Conservation (phyloP, 139 green algal species). For the Yamagishiella unicocca region DNA sequence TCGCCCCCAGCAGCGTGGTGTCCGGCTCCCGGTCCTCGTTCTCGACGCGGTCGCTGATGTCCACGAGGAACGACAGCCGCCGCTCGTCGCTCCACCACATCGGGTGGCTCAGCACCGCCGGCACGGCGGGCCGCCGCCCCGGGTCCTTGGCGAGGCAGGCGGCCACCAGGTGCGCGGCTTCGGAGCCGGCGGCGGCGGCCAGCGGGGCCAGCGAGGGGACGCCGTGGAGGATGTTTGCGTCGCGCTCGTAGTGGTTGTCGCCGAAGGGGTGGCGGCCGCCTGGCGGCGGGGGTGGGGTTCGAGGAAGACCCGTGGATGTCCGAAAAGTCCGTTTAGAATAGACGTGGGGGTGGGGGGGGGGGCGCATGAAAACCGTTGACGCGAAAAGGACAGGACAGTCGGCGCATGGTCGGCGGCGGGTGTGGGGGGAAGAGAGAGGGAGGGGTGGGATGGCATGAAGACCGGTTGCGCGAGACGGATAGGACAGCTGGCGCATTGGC, state of each 20-base stretch:
- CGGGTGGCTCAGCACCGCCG: conserved; percentile 86
- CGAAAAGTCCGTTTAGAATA: no score
- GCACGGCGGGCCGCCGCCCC: conserved; percentile 72
- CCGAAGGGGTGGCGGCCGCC: conserved; percentile 94
- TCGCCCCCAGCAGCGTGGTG: conserved; percentile 66
- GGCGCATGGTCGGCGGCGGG: no score
- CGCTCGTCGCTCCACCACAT: conserved; percentile 90
- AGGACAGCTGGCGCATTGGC: no score
- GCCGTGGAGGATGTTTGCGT: conserved; percentile 88
- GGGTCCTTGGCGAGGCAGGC: conserved; percentile 83
- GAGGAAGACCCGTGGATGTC: neutral
- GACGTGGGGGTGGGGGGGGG: no score
- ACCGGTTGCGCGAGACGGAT: no score
- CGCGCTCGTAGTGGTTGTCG: conserved; percentile 82
- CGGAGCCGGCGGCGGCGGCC: neutral
- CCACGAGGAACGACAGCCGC: conserved; percentile 92
- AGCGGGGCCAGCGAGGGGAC: conserved; percentile 62
- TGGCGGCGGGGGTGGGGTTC: neutral
- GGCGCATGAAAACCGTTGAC: no score
- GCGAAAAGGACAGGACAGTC: no score
- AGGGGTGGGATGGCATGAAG: no score
- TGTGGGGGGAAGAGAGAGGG: no score
- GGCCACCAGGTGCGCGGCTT: conserved; percentile 78
- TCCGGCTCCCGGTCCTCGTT: conserved; percentile 88
- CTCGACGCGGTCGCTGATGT: conserved; percentile 90